Base-by-base conservation (phyloP, 129 eudicot genomes). In the Escallonia rubra region DNA sequence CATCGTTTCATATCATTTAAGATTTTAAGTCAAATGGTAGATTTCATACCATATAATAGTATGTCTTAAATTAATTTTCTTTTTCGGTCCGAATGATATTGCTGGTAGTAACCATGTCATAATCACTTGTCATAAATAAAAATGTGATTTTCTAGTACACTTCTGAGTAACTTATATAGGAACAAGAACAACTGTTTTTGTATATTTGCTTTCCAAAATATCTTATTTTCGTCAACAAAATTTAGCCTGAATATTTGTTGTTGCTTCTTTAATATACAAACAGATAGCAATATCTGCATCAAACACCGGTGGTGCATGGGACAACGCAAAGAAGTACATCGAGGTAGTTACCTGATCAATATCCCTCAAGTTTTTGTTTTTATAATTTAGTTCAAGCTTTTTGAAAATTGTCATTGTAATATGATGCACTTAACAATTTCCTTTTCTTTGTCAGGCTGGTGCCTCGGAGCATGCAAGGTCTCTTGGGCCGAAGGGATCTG, bases 281-380 rank as follows among this genome's bases (percentile, higher is more conserved):
- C 55, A 80, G 85, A 72, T 80, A 67, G 85, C 85, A 23, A 80
- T 80, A 43, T 80, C 85, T 57, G 85, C 85, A 49, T 80, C 85
- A 74, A 79, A 79, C 71, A 79, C 84, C 41, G 81, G 81, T 59
- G 81, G 81, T 59, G 81, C 81, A 8, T 79, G 85, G 85, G 85
- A 80, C 59, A 80, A 80, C 34, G 85, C 85, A 57, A 80, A 80
- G 85, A 80, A 80, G 45, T 80, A 80, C 58, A 80, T 80, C 50
- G 85, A 80, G 81, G 85, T 80, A 68, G 76, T 44, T 49, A 71
- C 48, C 46, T 23, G 12, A 43, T 16, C 52, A 10, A 49, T 48
- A 67, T 34, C 23, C 1, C 34, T 58, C 15, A 15, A 64, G 58
- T 5, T 14, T 45, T 5, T 6, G 23, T 59, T 6, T 50, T 23